Percentiles rank a stretch among this genome's conserved stretches.
Conservation (phyloP, 2,329 filamentous ascomycete genomes). For the Myriosclerotinia curreyana region DNA sequence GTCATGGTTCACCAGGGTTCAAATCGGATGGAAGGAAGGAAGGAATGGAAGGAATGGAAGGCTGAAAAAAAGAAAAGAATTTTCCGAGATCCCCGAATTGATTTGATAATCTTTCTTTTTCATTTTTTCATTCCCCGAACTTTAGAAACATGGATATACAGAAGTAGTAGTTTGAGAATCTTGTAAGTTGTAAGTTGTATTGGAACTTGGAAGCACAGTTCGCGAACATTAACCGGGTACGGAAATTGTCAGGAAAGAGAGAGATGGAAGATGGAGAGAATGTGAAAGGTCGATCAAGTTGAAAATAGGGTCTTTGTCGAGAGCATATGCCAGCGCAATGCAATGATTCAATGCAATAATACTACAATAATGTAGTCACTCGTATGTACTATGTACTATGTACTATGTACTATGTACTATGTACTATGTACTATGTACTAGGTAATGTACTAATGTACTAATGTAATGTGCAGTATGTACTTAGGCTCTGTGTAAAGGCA, state of each 20-base stretch:
- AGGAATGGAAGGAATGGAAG: slow-evolving; percentile 19
- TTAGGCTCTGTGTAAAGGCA: slow-evolving; percentile 3
- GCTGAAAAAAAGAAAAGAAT: slow-evolving; percentile 17
- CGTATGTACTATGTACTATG: too few relatives aligned
- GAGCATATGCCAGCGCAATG: background rate
- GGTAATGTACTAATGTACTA: too few relatives aligned
- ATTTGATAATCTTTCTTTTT: slow-evolving; percentile 7
- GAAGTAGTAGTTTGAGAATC: background rate
- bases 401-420: too few relatives aligned
- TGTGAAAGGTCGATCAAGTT: background rate
- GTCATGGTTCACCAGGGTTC: slow-evolving; percentile 19
- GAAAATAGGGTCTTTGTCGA: background rate
- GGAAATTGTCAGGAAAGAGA: background rate
- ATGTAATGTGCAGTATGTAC: background rate
- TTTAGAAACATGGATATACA: slow-evolving; percentile 1
- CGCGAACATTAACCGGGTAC: background rate
- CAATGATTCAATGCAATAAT: too few relatives aligned
- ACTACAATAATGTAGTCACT: too few relatives aligned
- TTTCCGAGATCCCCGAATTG: slow-evolving; percentile 17
- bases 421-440: too few relatives aligned
- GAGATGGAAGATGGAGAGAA: too few relatives aligned
- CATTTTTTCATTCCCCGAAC: slow-evolving; percentile 2
- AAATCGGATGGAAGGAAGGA: slow-evolving; percentile 13
- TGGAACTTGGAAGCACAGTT: background rate
- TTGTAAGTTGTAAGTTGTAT: too few relatives aligned